Conservation (phyloP, 345 rosid genomes). For the Rhodamnia argentea region DNA sequence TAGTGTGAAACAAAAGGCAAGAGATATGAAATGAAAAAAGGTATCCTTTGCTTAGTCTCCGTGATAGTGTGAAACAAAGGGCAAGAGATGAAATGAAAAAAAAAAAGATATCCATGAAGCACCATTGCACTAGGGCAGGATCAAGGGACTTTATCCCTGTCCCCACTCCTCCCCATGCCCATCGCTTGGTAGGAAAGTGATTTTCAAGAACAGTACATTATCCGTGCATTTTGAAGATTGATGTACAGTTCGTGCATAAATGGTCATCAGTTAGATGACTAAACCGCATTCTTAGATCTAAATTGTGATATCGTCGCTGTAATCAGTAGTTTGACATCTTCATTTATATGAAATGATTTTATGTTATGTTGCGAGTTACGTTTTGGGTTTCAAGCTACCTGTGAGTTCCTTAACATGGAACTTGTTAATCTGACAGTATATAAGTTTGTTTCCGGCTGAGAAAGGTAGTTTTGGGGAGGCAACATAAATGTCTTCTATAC, state of each 20-base stretch:
- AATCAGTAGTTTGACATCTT: neutral
- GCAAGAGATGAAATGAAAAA: neutral
- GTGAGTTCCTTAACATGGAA: neutral
- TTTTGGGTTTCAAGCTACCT: neutral
- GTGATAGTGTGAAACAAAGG: neutral
- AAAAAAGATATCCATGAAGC: neutral
- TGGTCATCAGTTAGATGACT: neutral
- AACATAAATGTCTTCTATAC: conserved; percentile 29
- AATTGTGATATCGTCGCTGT: neutral
- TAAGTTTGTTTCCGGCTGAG: neutral
- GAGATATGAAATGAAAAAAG: no score
- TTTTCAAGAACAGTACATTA: neutral
- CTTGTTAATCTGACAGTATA: neutral
- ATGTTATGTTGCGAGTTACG: neutral
- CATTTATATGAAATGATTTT: fast-evolving
- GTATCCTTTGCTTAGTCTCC: no score
- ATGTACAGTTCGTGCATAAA: neutral
- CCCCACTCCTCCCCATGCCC: neutral
- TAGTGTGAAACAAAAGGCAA: neutral
- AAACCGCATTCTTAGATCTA: neutral
- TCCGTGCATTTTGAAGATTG: neutral
- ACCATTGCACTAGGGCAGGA: neutral
- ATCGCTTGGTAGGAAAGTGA: neutral
- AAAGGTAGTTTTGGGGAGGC: neutral
- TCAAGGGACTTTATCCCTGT: neutral